phyloP scores from a whole-genome alignment of 306 rosid species.

The Morella rubra region DNA sequence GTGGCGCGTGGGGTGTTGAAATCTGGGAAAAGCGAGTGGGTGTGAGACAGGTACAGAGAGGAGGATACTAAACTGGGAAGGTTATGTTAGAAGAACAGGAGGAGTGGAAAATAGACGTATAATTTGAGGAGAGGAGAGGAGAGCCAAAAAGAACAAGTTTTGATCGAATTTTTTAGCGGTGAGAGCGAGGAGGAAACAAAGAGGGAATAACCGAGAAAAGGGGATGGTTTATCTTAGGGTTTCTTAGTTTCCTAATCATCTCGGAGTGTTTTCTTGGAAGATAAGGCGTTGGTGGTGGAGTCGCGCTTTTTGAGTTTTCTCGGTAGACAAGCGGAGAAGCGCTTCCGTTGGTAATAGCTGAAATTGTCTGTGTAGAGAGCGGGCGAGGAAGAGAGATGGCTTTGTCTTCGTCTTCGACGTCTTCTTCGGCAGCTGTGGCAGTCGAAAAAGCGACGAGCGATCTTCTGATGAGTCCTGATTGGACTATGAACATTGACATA shows the following conservation, averaged over 20 bases:
- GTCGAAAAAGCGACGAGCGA: slow-evolving; percentile 99
- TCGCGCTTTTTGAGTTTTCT: slow-evolving; percentile 9
- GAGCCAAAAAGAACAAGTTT: neutral
- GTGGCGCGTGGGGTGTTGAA: neutral
- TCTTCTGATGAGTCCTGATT: slow-evolving; percentile 96
- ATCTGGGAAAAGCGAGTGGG: neutral
- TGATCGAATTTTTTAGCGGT: neutral
- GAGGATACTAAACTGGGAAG: neutral
- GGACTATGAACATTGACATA: slow-evolving; percentile 99
- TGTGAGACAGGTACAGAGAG: neutral
- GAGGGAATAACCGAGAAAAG: neutral
- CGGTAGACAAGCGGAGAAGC: slow-evolving; percentile 2
- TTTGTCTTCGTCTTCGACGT: slow-evolving; percentile 37
- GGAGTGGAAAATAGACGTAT: neutral
- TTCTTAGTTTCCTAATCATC: slow-evolving; percentile 37
- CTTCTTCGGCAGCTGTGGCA: slow-evolving; percentile 89
- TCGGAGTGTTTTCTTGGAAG: slow-evolving; percentile 4
- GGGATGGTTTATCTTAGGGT: slow-evolving; percentile 38
- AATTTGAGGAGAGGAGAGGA: neutral
- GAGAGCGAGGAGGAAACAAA: slow-evolving; percentile 8
- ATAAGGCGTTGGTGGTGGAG: neutral
- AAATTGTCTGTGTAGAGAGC: slow-evolving; percentile 18
- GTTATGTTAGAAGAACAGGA: neutral
- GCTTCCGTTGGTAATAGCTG: slow-evolving; percentile 21
- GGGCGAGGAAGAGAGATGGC: slow-evolving; percentile 36